Conservation (phyloP, 352 stramenopile genomes). For the Phytopythium helicoides region DNA sequence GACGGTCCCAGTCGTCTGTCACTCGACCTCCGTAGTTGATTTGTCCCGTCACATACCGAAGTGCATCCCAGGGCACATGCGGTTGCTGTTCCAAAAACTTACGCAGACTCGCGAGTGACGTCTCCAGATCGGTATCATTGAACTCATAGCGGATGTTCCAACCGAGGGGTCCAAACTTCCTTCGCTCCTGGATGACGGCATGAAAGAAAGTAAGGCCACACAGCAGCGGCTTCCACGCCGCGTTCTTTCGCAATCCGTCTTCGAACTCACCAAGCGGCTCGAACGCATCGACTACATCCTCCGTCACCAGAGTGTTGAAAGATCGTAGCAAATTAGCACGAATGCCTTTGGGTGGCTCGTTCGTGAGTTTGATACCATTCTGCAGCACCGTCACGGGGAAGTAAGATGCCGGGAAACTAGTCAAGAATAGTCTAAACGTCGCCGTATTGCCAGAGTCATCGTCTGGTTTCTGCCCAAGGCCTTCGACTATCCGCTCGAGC, state of each 20-base stretch:
- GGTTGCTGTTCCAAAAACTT: conserved; percentile 93
- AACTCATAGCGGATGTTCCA: conserved; percentile 98
- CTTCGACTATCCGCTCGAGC: conserved; percentile 90
- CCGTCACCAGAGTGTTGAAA: conserved; percentile 85
- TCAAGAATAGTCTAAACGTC: conserved; percentile 91
- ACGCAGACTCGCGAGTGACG: conserved; percentile 84
- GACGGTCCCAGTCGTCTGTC: conserved; percentile 94
- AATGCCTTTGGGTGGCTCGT: conserved; percentile 91
- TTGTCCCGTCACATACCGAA: conserved; percentile 93
- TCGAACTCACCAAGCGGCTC: conserved; percentile 52
- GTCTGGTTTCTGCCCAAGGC: conserved; percentile 55
- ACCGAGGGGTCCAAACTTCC: conserved; percentile 93
- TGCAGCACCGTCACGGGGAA: conserved; percentile 93
- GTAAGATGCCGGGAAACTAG: conserved; percentile 89
- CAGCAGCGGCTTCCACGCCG: conserved; percentile 90
- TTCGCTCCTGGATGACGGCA: conserved; percentile 91
- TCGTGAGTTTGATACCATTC: conserved; percentile 93
- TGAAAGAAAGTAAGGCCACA: conserved; percentile 93
- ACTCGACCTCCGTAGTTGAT: conserved; percentile 97
- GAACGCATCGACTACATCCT: conserved; percentile 69
- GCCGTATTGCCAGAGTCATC: conserved; percentile 43
- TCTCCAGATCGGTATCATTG: conserved; percentile 95
- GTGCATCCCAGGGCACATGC: conserved; percentile 90
- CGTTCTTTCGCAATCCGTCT: conserved; percentile 52
- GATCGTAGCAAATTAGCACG: conserved; percentile 87